Evolutionary conservation across 208 protist genomes (phyloP).

Genomic region (Leishmania mexicana): DNA sequence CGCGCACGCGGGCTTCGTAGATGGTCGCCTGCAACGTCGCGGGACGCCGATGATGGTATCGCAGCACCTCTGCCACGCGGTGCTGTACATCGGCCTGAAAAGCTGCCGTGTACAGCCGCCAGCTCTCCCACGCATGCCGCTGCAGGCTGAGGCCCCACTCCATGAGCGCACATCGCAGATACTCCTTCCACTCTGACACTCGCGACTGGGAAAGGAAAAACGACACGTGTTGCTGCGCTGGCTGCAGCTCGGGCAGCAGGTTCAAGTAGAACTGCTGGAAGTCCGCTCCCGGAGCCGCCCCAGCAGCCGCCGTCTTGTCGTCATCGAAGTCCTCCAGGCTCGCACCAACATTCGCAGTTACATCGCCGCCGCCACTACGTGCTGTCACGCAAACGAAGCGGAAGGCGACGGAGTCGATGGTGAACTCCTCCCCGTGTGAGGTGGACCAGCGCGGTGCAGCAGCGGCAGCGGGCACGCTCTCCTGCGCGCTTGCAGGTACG

Average conservation of each 20-base stretch:
- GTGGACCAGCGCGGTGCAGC: constrained; percentile 7
- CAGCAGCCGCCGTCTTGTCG: neutral
- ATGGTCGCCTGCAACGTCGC: constrained; percentile 77
- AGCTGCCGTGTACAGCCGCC: constrained; percentile 33
- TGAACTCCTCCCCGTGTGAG: constrained; percentile 25
- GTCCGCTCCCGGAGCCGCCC: neutral
- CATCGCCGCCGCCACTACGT: constrained; percentile 6
- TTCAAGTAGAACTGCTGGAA: constrained; percentile 36
- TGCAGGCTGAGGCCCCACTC: constrained; percentile 55
- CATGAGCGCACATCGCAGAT: constrained; percentile 40
- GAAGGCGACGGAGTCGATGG: constrained; percentile 11
- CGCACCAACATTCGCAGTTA: neutral
- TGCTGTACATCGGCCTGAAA: constrained; percentile 43
- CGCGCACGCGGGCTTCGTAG: constrained; percentile 79
- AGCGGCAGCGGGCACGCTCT: neutral
- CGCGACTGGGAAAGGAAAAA: constrained; percentile 47
- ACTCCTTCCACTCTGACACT: constrained; percentile 29
- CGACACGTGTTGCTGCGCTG: constrained; percentile 20
- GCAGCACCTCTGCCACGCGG: constrained; percentile 66
- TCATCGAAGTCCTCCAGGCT: neutral
- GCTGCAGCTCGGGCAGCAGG: constrained; percentile 42
- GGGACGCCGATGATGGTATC: constrained; percentile 78
- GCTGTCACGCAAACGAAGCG: constrained; percentile 23
- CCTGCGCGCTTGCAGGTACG: neutral
- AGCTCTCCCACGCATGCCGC: constrained; percentile 29